A percentile compares a stretch with the other conserved stretches of the same genome.
These are phyloP conservation scores for Penicillium corylophilum DNA, from an alignment of 2,329 filamentous ascomycete genomes.

Conservation along the genomic window DNA sequence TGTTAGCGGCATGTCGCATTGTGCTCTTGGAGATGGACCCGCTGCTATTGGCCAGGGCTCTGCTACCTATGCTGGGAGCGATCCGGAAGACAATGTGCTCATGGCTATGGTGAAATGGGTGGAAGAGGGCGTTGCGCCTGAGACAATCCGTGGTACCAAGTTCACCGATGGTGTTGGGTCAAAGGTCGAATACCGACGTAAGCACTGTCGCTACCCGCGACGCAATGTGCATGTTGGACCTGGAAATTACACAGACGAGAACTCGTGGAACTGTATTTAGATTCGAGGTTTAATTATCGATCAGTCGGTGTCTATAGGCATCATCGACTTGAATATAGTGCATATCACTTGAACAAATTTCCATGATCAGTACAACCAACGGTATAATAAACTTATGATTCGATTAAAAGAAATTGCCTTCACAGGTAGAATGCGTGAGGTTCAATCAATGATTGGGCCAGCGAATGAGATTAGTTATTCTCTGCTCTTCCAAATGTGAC, in stretches of 20 bases:
- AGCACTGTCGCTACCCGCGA: slow-evolving; percentile 46
- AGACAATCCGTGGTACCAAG: slow-evolving; percentile 46
- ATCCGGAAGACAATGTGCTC: slow-evolving; percentile 49
- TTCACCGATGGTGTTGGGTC: slow-evolving; percentile 41
- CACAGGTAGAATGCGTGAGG: too few species aligned
- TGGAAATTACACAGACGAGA: slow-evolving; percentile 34
- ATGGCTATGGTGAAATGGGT: slow-evolving; percentile 52
- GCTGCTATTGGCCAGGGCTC: slow-evolving; percentile 42
- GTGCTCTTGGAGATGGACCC: slow-evolving; percentile 43
- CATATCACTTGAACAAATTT: background rate
- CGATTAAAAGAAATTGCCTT: too few species aligned
- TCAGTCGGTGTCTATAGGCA: background rate
- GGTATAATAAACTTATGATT: too few species aligned
- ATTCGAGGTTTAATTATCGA: background rate
- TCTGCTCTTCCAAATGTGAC: background rate
- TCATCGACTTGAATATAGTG: background rate
- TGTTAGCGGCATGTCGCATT: slow-evolving; percentile 58
- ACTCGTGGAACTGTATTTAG: slow-evolving; percentile 35
- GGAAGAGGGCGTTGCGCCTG: slow-evolving; percentile 43
- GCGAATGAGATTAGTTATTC: background rate
- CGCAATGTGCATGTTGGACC: slow-evolving; percentile 34
- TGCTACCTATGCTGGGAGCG: slow-evolving; percentile 18
- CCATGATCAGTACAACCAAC: too few species aligned
- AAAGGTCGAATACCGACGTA: slow-evolving; percentile 45
- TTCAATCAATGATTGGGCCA: background rate